These are phyloP conservation scores for Apiosordaria backusii DNA, from an alignment of 495 filamentous ascomycete genomes.

Conservation along the genomic window DNA sequence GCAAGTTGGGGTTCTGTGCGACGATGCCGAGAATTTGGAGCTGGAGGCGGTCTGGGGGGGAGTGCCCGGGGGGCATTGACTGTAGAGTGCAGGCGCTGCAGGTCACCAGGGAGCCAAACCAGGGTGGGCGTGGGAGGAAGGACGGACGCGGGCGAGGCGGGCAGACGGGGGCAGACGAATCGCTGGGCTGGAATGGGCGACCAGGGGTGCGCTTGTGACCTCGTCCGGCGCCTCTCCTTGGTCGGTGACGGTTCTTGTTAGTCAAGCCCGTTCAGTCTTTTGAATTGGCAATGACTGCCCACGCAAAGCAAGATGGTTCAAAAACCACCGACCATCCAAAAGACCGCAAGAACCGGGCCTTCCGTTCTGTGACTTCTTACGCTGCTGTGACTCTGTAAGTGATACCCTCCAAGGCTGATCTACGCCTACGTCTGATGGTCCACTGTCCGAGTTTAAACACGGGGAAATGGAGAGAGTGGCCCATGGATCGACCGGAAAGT, in stretches of 20 bases:
- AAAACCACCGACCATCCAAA: neutral
- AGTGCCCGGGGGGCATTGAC: conserved; percentile 2
- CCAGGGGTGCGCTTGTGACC: conserved; percentile 26
- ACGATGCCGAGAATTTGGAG: conserved; percentile 24
- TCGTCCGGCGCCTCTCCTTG: conserved; percentile 25
- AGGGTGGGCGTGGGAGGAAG: conserved; percentile 12
- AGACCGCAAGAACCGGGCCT: neutral
- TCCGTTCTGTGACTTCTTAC: too few relatives aligned
- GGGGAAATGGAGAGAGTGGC: conserved; percentile 1
- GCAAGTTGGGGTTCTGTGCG: conserved; percentile 20
- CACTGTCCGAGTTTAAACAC: neutral
- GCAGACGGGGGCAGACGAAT: conserved; percentile 11
- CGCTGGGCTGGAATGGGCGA: conserved; percentile 24
- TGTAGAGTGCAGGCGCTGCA: conserved; percentile 20
- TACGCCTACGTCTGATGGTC: neutral
- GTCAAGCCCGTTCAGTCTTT: conserved; percentile 18
- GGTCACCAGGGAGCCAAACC: conserved; percentile 18
- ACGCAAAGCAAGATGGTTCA: neutral
- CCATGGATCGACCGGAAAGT: neutral
- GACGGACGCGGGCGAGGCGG: conserved; percentile 19
- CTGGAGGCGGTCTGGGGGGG: conserved; percentile 25
- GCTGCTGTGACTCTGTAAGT: neutral
- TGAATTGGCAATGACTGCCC: conserved; percentile 10
- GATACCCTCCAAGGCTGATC: too few relatives aligned
- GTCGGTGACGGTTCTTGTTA: conserved; percentile 22